phyloP scores from a whole-genome alignment of 345 rosid species.

The Excoecaria cochinchinensis region DNA sequence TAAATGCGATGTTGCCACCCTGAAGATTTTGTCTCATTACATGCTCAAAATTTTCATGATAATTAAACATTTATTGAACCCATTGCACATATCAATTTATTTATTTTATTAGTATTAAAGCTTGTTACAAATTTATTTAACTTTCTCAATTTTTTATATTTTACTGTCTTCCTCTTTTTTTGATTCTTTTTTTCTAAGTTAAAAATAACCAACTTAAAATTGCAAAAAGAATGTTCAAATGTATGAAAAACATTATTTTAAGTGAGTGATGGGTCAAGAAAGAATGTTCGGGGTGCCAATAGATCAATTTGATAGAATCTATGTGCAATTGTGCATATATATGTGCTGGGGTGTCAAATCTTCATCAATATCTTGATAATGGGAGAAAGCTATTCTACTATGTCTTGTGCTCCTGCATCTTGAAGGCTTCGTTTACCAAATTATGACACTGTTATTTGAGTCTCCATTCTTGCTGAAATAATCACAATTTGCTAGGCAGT shows the following conservation, averaged over 20 bases:
- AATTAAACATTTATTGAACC: neutral
- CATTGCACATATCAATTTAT: neutral
- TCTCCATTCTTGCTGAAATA: constrained; percentile 17
- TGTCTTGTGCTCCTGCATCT: neutral
- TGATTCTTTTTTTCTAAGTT: neutral
- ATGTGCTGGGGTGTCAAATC: neutral
- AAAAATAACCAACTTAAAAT: neutral
- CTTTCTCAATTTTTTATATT: neutral
- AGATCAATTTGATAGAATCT: neutral
- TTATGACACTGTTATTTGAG: neutral
- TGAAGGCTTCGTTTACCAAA: neutral
- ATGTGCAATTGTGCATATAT: neutral
- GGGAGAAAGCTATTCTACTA: neutral
- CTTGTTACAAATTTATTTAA: neutral
- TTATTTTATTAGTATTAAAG: neutral
- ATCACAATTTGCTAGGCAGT: constrained; percentile 57
- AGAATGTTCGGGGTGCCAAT: neutral
- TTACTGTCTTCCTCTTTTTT: neutral
- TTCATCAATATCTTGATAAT: neutral
- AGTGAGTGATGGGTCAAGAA: neutral
- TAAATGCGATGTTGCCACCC: neutral
- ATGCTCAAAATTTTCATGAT: neutral
- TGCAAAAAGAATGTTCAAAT: no score
- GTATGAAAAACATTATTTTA: neutral
- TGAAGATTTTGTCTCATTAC: neutral